Base-by-base conservation (phyloP, 208 protist species). In the Leishmania aethiopica region DNA sequence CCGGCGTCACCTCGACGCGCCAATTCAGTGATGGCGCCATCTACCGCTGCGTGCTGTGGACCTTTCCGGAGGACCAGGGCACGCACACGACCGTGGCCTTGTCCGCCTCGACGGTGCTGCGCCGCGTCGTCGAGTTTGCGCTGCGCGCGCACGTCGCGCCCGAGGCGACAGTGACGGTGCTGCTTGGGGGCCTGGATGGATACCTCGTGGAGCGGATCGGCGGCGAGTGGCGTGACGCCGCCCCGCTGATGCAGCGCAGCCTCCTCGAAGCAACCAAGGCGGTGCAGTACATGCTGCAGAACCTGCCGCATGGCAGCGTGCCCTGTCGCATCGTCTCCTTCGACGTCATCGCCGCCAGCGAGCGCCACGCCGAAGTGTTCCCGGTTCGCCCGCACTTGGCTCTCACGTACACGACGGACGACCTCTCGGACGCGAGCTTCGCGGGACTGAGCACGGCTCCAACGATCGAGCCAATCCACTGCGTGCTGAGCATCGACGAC, bases 1-100 rank as follows among this genome's bases (percentile, higher is more conserved):
- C 66, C 17, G 84, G 88, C 25, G 70, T 88, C 74, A 95, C 91
- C 67, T 96, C 93, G 17, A 96, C 95, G 19, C 86, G 93, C 22
- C 95, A 97, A 84, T 97, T 97, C 80, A 86, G 92, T 55, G 95
- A 97, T 77, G 95, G 95, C 64, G 87, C 89, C 78, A 93, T 96
- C 76, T 94, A 96, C 85, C 90, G 93, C 77, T 97, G 95, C 73
- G 92, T 97, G 45, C 83, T 96, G 37, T 96, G 93, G 92, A 80
- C 55, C 53, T 91, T 95, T 75, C 80, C 90, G 2, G 90, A 96
- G 64, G 88, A 91, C 25, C 71, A 82, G 40, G 88, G 86, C 32
- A 81, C 84, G n/a, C 81, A 94, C 85, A 89, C 92, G 35, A 92
- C 90, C 28, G 60, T 89, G 6, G 84, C 88, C 17, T 86, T 95